Base-by-base conservation (phyloP, 352 stramenopile species). In the Globisporangium polare region DNA sequence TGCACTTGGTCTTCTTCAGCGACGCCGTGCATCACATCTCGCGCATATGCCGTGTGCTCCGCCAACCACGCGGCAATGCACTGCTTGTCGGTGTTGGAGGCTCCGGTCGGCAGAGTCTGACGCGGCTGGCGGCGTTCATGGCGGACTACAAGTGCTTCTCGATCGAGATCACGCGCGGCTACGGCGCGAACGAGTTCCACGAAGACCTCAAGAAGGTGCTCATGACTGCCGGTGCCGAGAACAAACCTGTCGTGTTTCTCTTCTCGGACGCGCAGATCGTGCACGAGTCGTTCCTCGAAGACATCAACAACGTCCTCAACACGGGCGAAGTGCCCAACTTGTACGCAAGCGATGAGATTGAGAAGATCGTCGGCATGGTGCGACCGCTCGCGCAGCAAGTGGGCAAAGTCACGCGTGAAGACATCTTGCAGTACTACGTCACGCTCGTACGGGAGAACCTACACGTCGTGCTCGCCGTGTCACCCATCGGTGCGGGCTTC, bases 221-320 rank as follows among this genome's bases (percentile, higher is more conserved):
- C 2, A 92, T 97, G 69, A 82, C 84, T 5, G 89, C 92, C 8
- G 93, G 92, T 3, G 82, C 82, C 13, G 83, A 97, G 64, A 91
- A 91, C 60, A 84, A 94, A 46, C 87, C 78, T 1, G 89, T 97
- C 3, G 86, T 97, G 2, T 98, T 98, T 55, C 72, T 98, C 12
- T 98, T 98, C 68, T 95, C 81, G 5, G 93, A 98, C 53, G 91
- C 89, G 2, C 93, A 98, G 65, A 98, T 98, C 53, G 91, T 96
- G 0, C 74, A 94, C 17, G 93, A 98, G 64, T 94, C 86, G 2
- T 98, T 98, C 60, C 60, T 98, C 26, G 94, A 98, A 58, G 94
- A 98, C 54, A 95, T 98, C 72, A 98, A 98, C 73, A 98, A 98
- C 54, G 72, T 98, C 9, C 72, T 98, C 31, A 97, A 97, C 67